Evolutionary conservation across 129 eudicot genomes (phyloP).

Genomic region (Tagetes patula): DNA sequence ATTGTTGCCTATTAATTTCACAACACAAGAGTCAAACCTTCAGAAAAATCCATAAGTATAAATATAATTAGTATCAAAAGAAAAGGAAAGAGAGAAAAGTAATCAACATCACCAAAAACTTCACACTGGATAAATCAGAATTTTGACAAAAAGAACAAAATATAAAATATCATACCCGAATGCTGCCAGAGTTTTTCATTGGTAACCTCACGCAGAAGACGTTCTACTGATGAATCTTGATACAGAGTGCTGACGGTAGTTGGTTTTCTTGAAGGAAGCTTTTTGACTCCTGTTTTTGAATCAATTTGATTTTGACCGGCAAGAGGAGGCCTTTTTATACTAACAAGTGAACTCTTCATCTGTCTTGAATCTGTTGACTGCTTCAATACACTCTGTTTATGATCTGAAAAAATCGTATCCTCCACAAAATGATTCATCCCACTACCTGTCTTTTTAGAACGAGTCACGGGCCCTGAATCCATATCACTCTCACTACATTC

Average conservation of each 20-base stretch:
- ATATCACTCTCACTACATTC: slow-evolving; percentile 57
- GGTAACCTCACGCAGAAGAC: slow-evolving; percentile 95
- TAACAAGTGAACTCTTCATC: slow-evolving; percentile 46
- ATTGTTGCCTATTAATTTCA: not conserved
- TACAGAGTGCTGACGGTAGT: slow-evolving; percentile 41
- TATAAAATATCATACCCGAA: slow-evolving; percentile 54
- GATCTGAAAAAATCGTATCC: slow-evolving; percentile 45
- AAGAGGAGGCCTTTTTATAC: slow-evolving; percentile 50
- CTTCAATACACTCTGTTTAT: slow-evolving; percentile 64
- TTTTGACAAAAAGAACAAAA: not conserved
- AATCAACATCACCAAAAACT: not conserved
- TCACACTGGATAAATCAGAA: not conserved
- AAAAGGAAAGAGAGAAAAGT: not conserved
- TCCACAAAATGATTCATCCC: slow-evolving; percentile 45
- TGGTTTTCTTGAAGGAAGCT: slow-evolving; percentile 81
- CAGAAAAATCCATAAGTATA: not conserved
- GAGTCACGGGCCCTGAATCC: slow-evolving; percentile 49
- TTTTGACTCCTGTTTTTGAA: slow-evolving; percentile 51
- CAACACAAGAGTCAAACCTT: slow-evolving; percentile 1
- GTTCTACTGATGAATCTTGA: slow-evolving; percentile 90
- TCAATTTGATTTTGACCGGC: slow-evolving; percentile 47
- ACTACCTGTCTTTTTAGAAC: slow-evolving; percentile 56
- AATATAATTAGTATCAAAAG: not conserved
- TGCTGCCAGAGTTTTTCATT: slow-evolving; percentile 86
- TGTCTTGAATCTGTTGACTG: slow-evolving; percentile 53